Evolutionary conservation across 2,329 filamentous ascomycete species (phyloP), one percentile per base, ranked within the genome.

Genomic region (Venturia aucupariae): DNA sequence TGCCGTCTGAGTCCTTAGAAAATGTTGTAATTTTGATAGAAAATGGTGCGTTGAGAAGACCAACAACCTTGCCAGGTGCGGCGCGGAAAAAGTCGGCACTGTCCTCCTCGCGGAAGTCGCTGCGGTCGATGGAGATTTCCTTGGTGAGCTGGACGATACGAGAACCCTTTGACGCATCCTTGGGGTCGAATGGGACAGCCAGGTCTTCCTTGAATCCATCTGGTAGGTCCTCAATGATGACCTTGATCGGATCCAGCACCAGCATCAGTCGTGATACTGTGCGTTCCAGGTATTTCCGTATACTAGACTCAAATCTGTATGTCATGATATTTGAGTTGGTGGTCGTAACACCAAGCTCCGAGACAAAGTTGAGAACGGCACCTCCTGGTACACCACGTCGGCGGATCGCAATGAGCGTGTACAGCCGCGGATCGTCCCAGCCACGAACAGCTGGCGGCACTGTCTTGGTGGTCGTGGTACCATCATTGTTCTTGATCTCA

Each of bases 341-440:
- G 42, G 92, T 95, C 0, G 92, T 96, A 46, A 97, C 92, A 39
- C 92, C 93, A 24, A 97, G 85, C 75, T 96, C 92, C 69, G 91
- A 90, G 66, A 97, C 86, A 70, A 97, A 97, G 64, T 90, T 88
- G 65, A 96, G 84, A 66, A 97, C 89, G 1, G 92, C 92, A 30
- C 90, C 90, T 0, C 93, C 91, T 0, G 93, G 93, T 0, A 97
- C 84, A 72, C 93, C 93, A 65, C 92, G 85, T 62, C 93, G 85
- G 63, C 90, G 87, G 61, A 97, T 84, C 1, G 85, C 91, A 66
- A 93, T 91, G 22, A 97, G 80, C 0, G 92, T 96, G 77, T 90
- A 96, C 5, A 97, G 81, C 41, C 93, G 84, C 13, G 93, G 93
- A 71, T 97, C 93, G 70, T 97, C 90, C 91, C 92, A 97, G 64